Conservation (phyloP, 331 rosid genomes). For the Prunus yedoensis region DNA sequence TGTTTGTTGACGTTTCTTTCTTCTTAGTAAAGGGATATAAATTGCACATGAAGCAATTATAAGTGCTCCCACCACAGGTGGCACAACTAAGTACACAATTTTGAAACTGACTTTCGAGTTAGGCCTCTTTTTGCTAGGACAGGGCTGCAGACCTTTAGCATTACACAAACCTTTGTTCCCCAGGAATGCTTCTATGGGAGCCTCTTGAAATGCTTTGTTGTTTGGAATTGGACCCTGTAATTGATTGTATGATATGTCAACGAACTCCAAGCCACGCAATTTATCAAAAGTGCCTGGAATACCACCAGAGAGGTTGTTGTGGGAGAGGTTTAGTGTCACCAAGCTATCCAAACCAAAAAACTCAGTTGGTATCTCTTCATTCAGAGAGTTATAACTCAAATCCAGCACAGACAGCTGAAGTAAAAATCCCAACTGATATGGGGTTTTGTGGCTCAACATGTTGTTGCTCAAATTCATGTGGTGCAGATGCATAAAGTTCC, state of each 20-base stretch:
- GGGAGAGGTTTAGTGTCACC: constrained; percentile 49
- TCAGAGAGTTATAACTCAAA: constrained; percentile 33
- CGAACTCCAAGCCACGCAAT: constrained; percentile 20
- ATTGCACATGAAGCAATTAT: background rate
- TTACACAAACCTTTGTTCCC: constrained; percentile 41
- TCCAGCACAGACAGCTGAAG: constrained; percentile 37
- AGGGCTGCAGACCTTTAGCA: constrained; percentile 24
- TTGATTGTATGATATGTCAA: constrained; percentile 44
- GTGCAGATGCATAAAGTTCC: constrained; percentile 7
- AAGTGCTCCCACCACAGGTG: constrained; percentile 14
- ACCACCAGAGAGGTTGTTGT: constrained; percentile 50
- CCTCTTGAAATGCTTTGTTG: constrained; percentile 27
- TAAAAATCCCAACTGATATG: constrained; percentile 30
- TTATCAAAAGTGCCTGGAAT: constrained; percentile 32
- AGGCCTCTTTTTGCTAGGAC: background rate
- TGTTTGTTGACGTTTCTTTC: background rate
- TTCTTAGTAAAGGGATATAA: background rate
- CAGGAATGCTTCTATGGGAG: constrained; percentile 31
- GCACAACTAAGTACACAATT: background rate
- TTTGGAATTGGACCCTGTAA: constrained; percentile 40
- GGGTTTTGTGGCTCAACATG: constrained; percentile 30
- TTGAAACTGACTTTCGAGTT: background rate
- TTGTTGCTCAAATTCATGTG: constrained; percentile 48
- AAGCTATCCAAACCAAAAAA: constrained; percentile 26
- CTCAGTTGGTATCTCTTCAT: constrained; percentile 32